These are phyloP conservation scores for Diutina scorzettiae DNA, from an alignment of 1,139 yeast species.

Conservation along the genomic window DNA sequence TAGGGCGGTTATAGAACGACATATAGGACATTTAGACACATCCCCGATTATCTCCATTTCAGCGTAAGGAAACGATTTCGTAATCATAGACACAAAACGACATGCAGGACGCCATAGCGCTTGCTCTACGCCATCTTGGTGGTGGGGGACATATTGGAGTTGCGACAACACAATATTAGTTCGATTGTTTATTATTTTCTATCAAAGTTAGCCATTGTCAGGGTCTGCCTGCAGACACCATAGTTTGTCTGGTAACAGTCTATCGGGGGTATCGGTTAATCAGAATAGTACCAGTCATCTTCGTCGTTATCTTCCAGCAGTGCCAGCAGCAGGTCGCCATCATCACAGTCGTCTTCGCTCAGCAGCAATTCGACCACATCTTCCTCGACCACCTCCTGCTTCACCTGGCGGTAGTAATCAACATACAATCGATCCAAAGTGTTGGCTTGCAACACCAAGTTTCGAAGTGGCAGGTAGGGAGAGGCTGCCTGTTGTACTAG, in stretches of 20 bases:
- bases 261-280: no score
- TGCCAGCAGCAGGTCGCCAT: background rate
- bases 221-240: no score
- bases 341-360: background rate
- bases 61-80: no score
- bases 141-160: background rate
- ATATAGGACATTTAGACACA: no score
- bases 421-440: conserved; percentile 43
- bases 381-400: background rate
- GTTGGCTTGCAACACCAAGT: conserved; percentile 66
- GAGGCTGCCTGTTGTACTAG: conserved; percentile 55
- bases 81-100: background rate
- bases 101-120: background rate
- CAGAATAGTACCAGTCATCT: background rate
- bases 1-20: no score
- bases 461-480: conserved; percentile 47
- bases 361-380: background rate
- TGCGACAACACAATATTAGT: no score
- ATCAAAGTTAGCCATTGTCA: no score
- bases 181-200: no score
- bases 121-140: background rate
- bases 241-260: no score
- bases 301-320: background rate
- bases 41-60: no score
- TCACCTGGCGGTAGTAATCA: background rate